A percentile compares a stretch with the other conserved stretches of the same genome.
Conservation (phyloP, 306 rosid species). For the Carpinus fangiana region DNA sequence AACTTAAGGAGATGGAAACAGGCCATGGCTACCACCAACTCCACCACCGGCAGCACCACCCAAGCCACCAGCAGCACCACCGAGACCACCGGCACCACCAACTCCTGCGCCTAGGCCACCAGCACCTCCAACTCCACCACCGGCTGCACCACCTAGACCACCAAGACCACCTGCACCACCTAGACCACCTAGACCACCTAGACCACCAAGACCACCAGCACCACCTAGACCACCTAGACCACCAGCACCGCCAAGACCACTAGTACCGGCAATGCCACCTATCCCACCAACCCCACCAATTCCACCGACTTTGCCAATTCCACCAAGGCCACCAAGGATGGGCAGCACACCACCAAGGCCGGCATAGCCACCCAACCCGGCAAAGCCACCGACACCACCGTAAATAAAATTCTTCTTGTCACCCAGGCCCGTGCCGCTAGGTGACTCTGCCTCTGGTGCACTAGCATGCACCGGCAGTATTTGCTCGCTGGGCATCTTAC, state of each 20-base stretch:
- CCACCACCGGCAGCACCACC: slow-evolving; percentile 18
- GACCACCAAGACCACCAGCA: slow-evolving; percentile 34
- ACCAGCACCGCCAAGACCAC: no score
- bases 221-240: slow-evolving; percentile 37
- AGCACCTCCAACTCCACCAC: slow-evolving; percentile 20
- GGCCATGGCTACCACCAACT: slow-evolving; percentile 27
- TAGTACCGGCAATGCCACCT: not conserved
- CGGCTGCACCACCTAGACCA: slow-evolving; percentile 6
- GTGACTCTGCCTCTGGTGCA: slow-evolving; percentile 35
- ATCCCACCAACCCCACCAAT: slow-evolving; percentile 33
- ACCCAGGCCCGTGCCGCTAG: slow-evolving; percentile 20
- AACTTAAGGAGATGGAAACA: slow-evolving; percentile 2
- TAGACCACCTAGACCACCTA: slow-evolving; percentile 33
- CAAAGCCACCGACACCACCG: slow-evolving; percentile 66
- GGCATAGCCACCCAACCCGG: slow-evolving; percentile 41
- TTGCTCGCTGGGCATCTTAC: slow-evolving; percentile 41
- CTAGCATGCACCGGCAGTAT: slow-evolving; percentile 36
- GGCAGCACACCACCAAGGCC: slow-evolving; percentile 38
- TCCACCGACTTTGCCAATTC: slow-evolving; percentile 30
- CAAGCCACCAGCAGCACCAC: slow-evolving; percentile 16
- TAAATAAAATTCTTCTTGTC: slow-evolving; percentile 56
- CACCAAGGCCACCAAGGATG: slow-evolving; percentile 19
- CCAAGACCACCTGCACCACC: slow-evolving; percentile 26
- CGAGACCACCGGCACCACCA: slow-evolving; percentile 20
- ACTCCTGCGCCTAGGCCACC: slow-evolving; percentile 23